These are phyloP conservation scores for Yarrowia galli DNA, from an alignment of 1,139 yeast genomes.

Conservation along the genomic window DNA sequence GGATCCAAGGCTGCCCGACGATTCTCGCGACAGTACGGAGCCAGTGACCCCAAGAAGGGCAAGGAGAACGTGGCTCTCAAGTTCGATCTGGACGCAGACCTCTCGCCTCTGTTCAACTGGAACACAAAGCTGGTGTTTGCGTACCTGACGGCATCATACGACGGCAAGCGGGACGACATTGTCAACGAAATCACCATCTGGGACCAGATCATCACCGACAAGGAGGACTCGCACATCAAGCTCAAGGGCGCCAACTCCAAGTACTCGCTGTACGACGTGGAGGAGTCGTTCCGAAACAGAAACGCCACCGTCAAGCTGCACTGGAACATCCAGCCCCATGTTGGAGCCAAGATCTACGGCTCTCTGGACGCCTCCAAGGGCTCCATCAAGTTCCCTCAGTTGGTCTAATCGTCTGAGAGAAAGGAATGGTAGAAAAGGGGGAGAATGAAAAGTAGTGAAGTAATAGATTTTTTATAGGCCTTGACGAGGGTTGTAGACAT, in stretches of 20 bases:
- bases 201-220: constrained; percentile 77
- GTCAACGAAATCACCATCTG: constrained; percentile 81
- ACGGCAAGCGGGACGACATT: constrained; percentile 58
- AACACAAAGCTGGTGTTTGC: constrained; percentile 94
- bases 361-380: constrained; percentile 30
- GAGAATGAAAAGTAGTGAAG: background rate
- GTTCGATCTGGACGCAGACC: constrained; percentile 74
- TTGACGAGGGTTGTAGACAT: too few relatives aligned
- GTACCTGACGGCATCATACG: constrained; percentile 87
- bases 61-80: constrained; percentile 79
- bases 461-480: constrained; percentile 15
- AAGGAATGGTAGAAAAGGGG: background rate
- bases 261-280: constrained; percentile 90
- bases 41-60: constrained; percentile 64
- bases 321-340: constrained; percentile 92
- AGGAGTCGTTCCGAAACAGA: constrained; percentile 66
- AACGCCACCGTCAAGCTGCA: constrained; percentile 75
- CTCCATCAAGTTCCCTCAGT: constrained; percentile 30
- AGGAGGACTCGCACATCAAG: constrained; percentile 64
- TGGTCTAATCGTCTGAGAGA: background rate
- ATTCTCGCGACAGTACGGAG: constrained; percentile 76
- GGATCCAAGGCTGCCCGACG: constrained; percentile 52
- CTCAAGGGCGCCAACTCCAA: constrained; percentile 67
- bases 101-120: constrained; percentile 88
- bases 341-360: constrained; percentile 82